Evolutionary conservation across 2,329 filamentous ascomycete genomes (phyloP).

Genomic region (Leptodontidium sp.): DNA sequence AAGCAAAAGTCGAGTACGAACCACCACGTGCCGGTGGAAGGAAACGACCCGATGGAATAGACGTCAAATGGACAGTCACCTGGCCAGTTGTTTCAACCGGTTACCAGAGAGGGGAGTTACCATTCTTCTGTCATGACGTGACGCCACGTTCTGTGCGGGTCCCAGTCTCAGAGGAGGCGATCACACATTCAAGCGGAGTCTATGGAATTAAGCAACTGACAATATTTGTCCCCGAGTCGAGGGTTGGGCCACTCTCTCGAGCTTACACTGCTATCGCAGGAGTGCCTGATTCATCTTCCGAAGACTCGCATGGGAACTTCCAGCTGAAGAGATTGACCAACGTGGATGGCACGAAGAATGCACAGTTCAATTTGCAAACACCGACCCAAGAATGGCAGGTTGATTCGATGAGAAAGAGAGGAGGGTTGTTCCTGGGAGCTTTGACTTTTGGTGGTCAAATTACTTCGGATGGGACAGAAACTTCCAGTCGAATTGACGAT

Average conservation of each 20-base stretch:
- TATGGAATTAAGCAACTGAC: conserved; percentile 58
- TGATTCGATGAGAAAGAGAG: conserved; percentile 25
- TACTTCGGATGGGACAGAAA: background rate
- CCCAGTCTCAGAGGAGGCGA: conserved; percentile 52
- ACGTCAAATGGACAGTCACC: conserved; percentile 67
- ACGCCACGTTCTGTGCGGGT: conserved; percentile 65
- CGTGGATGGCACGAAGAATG: background rate
- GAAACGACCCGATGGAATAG: conserved; percentile 60
- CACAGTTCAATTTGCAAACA: conserved; percentile 18
- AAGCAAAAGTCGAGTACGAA: conserved; percentile 53
- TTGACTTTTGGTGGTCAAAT: conserved; percentile 23
- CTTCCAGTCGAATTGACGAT: conserved; percentile 9
- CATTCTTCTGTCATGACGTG: conserved; percentile 73
- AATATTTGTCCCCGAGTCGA: conserved; percentile 46
- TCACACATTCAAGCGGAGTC: conserved; percentile 59
- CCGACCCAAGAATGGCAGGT: conserved; percentile 24
- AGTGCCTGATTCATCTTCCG: background rate
- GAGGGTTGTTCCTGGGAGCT: conserved; percentile 31
- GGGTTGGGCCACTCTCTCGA: conserved; percentile 37
- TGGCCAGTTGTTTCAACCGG: conserved; percentile 46
- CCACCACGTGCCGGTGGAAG: conserved; percentile 62
- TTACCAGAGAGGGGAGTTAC: conserved; percentile 57
- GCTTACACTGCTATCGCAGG: conserved; percentile 46
- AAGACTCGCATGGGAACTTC: conserved; percentile 18
- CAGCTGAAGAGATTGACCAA: conserved; percentile 21